Evolutionary conservation across 2,329 filamentous ascomycete species (phyloP), one percentile per base, ranked within the genome.

Genomic region (Geosmithia flava): DNA sequence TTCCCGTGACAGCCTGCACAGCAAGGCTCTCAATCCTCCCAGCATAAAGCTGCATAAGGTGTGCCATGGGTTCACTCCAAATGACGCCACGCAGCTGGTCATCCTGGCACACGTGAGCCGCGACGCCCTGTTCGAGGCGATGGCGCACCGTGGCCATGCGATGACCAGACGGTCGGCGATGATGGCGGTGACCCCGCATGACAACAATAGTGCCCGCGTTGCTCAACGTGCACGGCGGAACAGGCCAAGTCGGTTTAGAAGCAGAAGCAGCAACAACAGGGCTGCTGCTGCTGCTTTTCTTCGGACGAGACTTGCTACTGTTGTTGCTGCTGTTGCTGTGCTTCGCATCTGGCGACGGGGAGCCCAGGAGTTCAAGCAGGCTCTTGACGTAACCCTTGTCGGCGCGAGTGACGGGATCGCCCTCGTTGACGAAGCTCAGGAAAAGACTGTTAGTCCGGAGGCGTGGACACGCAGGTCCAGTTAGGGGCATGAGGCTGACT

Each of bases 381-480:
- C 79, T 85, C 52, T 75, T 76, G 16, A 94, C 71, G 55, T 94
- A 91, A 0, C 78, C 74, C 62, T 80, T 85, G 58, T 94, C 87
- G 0, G 87, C 87, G 27, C 88, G 69, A 0, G 78, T 74, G 0
- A 95, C 85, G 0, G 86, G 87, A 54, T 95, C 89, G 3, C 88
- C 88, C 61, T 95, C 87, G 58, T 95, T 95, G 56, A 90, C 71
- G 59, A 95, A 88, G 42, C 76, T 79, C 47, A 87, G 74, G 60
- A 95, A 95, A 4, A 91, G 60, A 49, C 80, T 88, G 58, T 85
- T 88, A 11, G 33, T 13, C 27, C 71, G 63, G 20, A 76, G 62
- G 13, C 69, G 62, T 0, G 62, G 59, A 2, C 62, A 62, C 4
- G 71, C 55, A 0, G 84, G 81, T 53, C 78, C 84, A 27, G 70